These are phyloP conservation scores for Boletus insuetus DNA, from an alignment of 768 basidiomycete species.

Conservation along the genomic window DNA sequence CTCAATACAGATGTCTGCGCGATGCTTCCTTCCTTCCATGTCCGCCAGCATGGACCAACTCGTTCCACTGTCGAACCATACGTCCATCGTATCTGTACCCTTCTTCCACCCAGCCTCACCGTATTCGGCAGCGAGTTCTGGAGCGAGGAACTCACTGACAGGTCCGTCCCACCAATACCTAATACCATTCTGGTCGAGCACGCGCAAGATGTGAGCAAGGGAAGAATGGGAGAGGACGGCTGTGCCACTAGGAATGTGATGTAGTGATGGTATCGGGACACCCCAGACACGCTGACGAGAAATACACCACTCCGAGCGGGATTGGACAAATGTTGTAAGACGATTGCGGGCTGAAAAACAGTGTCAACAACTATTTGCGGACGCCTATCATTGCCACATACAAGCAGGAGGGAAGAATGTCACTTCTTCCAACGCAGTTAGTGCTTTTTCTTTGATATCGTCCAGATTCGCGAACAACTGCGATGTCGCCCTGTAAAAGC, in stretches of 20 bases:
- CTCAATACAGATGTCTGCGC: conserved; percentile 88
- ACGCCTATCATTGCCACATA: conserved; percentile 36
- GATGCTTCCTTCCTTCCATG: conserved; percentile 39
- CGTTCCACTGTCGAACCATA: conserved; percentile 98
- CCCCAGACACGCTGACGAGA: conserved; percentile 98
- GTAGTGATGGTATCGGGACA: conserved; percentile 89
- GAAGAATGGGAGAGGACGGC: conserved; percentile 64
- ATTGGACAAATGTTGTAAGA: conserved; percentile 81
- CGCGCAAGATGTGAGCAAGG: conserved; percentile 69
- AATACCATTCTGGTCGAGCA: conserved; percentile 71
- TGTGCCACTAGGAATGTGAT: conserved; percentile 58
- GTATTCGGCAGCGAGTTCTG: conserved; percentile 49
- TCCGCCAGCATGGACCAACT: conserved; percentile 80
- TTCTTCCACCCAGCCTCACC: conserved; percentile 57
- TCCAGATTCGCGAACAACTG: conserved; percentile 98
- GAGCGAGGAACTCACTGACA: conserved; percentile 76
- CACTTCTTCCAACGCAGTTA: conserved; percentile 66
- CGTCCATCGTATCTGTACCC: conserved; percentile 95
- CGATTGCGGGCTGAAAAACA: conserved; percentile 68
- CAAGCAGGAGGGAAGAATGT: conserved; percentile 74
- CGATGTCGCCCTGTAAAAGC: conserved; percentile 68
- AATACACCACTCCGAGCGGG: conserved; percentile 98
- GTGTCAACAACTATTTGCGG: neutral
- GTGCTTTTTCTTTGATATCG: conserved; percentile 72
- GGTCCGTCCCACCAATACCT: conserved; percentile 93